Evolutionary conservation across 495 filamentous ascomycete species (phyloP), one percentile per base, ranked within the genome.

Genomic region (Symbiotaphrina buchneri): DNA sequence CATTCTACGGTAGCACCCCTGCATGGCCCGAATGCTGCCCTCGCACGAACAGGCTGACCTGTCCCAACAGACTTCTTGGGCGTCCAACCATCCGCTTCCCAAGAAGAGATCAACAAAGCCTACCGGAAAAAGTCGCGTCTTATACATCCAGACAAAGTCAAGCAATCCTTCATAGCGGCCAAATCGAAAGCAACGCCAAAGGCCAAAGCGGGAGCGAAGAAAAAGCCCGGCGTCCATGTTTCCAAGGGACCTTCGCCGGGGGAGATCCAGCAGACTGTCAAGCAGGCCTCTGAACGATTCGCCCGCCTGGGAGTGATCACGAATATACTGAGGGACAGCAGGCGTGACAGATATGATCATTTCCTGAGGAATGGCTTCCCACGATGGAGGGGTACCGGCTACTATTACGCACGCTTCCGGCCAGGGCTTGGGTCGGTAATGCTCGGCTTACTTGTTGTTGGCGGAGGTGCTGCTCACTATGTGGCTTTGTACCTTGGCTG

Each of bases 301-400:
- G 63, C 79, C 35, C 74, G 83, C 15, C 59, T 95, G 15, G 74
- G 74, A 41, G 65, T 84, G 43, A 71, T 94, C 22, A 68, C 73
- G 37, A 74, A 78, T 39, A 74, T 99, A 42, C 69, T 99, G 14
- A 72, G 76, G 32, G 82, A 85, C 1, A 55, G 69, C 2, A 55
- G 56, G 14, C 67, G 90, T 25, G 80, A 77, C 42, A 76, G 90
- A 31, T 99, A 99, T 49, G 84, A 99, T 49, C 70, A 93, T 49
- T 99, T 99, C 57, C 56, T 99, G 32, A 62, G 58, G 43, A 80
- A 94, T 53, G 87, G 87, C 14, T 99, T 99, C 53, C 87, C 87
- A 7, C 70, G 65, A 29, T 97, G 90, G 87, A 79, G 77, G 49
- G 87, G 90, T 21, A 94, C 87, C 11, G 90, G 84, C 32, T 99